Evolutionary conservation across 2,329 filamentous ascomycete species (phyloP).

Genomic region (Trichoderma simmonsii): DNA sequence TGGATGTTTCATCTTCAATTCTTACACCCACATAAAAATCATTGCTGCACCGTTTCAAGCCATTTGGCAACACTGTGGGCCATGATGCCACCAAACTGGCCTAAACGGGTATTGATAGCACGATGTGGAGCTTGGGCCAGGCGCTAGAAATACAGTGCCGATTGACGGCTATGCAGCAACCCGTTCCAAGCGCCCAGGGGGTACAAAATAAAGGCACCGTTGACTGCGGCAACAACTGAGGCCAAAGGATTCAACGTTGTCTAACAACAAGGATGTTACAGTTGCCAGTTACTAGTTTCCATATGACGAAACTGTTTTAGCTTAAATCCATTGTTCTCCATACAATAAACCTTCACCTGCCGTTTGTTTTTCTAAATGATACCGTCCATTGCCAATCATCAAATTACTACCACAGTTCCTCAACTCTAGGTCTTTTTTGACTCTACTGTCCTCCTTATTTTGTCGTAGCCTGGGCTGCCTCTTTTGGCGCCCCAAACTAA

Average conservation of each 20-base stretch:
- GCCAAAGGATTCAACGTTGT: neutral
- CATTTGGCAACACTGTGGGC: neutral
- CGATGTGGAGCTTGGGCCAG: neutral
- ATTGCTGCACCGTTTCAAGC: neutral
- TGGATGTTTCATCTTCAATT: neutral
- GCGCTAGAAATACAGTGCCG: slow-evolving; percentile 10
- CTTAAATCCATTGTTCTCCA: neutral
- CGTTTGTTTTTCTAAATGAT: neutral
- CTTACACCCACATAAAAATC: neutral
- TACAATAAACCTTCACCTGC: neutral
- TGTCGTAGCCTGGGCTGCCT: neutral
- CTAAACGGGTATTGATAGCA: neutral
- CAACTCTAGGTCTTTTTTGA: neutral
- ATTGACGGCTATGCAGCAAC: neutral
- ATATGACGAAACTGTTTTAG: neutral
- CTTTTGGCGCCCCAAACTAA: neutral
- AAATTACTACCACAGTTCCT: neutral
- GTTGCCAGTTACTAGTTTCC: neutral
- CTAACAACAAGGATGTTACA: neutral
- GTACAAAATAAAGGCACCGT: neutral
- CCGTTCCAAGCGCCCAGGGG: neutral
- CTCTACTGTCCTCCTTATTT: neutral
- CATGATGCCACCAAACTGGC: neutral
- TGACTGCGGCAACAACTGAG: neutral
- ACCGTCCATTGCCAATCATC: neutral